Evolutionary conservation across 2,329 filamentous ascomycete genomes (phyloP).

Genomic region (Colletotrichum musae): DNA sequence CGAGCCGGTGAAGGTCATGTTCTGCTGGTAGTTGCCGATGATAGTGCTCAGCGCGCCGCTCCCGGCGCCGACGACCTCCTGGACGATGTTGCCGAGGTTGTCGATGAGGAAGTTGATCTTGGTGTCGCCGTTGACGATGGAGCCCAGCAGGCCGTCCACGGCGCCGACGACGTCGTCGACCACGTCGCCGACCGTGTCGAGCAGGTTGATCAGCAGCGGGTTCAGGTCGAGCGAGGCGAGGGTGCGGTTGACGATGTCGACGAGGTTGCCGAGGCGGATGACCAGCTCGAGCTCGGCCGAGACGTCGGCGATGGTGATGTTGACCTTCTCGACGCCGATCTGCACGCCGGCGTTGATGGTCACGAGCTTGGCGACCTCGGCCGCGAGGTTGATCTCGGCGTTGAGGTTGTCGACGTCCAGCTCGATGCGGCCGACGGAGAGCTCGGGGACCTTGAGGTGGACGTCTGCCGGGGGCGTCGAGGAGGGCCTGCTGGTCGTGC

Average conservation of each 20-base stretch:
- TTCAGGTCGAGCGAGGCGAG: constrained; percentile 73
- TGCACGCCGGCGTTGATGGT: constrained; percentile 68
- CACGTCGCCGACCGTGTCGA: constrained; percentile 67
- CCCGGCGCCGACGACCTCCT: constrained; percentile 66
- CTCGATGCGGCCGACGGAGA: constrained; percentile 72
- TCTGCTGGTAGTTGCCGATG: constrained; percentile 70
- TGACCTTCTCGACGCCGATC: constrained; percentile 64
- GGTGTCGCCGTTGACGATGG: constrained; percentile 69
- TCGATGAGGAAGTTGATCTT: constrained; percentile 71
- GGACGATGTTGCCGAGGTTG: constrained; percentile 75
- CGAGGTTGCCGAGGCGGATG: constrained; percentile 71
- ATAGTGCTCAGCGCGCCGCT: constrained; percentile 63
- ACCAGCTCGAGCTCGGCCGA: constrained; percentile 71
- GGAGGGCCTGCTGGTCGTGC: constrained; percentile 45
- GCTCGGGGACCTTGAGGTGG: constrained; percentile 68
- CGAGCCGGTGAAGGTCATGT: constrained; percentile 68
- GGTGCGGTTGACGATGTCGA: constrained; percentile 73
- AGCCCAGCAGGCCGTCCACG: constrained; percentile 71
- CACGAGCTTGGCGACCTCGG: constrained; percentile 72
- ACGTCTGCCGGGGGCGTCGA: constrained; percentile 67
- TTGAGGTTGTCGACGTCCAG: constrained; percentile 71
- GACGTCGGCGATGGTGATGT: constrained; percentile 74
- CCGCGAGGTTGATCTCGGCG: constrained; percentile 73
- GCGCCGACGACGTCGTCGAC: constrained; percentile 68
- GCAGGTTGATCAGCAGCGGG: constrained; percentile 69